phyloP scores from a whole-genome alignment of 2,329 filamentous ascomycete species.

The Aspergillus tamarii region DNA sequence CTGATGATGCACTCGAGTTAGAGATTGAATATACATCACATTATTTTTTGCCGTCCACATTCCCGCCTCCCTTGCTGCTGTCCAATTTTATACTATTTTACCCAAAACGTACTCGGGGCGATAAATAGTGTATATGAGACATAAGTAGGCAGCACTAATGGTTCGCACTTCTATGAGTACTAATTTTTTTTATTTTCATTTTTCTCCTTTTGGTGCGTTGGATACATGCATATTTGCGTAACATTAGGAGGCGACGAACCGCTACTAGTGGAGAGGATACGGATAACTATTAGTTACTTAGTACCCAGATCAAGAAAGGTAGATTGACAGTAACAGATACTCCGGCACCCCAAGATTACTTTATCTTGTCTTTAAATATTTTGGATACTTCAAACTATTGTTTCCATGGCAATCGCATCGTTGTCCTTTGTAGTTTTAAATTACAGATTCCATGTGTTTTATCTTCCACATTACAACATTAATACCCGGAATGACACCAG shows the following conservation, averaged over 20 bases:
- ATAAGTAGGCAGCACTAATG: neutral
- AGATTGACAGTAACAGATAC: too few relatives aligned
- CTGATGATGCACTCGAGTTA: constrained; percentile 27
- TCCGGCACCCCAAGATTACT: neutral
- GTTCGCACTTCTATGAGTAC: neutral
- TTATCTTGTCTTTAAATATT: neutral
- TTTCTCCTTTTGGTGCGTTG: neutral
- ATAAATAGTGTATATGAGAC: neutral
- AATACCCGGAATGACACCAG: neutral
- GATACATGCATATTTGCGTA: neutral
- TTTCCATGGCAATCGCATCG: neutral
- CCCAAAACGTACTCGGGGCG: neutral
- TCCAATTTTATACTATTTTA: neutral
- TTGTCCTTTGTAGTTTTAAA: neutral
- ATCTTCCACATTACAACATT: neutral
- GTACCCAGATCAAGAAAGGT: neutral
- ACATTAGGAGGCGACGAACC: neutral
- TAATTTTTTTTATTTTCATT: neutral
- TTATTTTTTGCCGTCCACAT: neutral
- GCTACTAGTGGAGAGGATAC: neutral
- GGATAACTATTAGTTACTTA: neutral
- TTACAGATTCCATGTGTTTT: neutral
- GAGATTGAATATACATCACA: constrained; percentile 13
- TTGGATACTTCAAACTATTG: neutral
- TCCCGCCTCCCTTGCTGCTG: neutral